Base-by-base conservation (phyloP, 345 rosid species). In the Chamaenerion angustifolium region DNA sequence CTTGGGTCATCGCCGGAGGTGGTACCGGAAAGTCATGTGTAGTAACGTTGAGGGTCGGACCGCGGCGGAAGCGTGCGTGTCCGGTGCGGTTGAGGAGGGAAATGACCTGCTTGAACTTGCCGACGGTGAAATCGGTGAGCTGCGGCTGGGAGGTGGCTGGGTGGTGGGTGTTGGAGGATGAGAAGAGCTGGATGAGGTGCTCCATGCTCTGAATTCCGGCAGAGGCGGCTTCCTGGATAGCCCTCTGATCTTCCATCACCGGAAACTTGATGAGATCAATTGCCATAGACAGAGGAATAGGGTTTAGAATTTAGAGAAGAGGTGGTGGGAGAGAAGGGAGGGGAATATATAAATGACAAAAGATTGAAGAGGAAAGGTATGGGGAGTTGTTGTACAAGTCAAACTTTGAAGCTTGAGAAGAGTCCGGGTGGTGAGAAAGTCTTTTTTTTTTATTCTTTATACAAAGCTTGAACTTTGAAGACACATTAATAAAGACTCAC, bases 51-150 rank as follows among this genome's bases (percentile, higher is more conserved):
- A 21, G 25, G 44, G 27, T 21, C 35, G 74, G 78, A 40, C 54
- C 79, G 40, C 75, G 75, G 43, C 75, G 48, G 59, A 74, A 74
- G 37, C 79, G 70, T 52, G 79, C 79, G 60, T 70, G 79, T 43
- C 79, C 79, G 54, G 78, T 73, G 10, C 75, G 67, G 57, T 70
- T 61, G 40, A 70, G 56, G 46, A 70, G 55, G 48, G 75, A 70
- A 23, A 74, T 70, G 27, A 74, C 68, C 25, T 63, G 68, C 54
- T 61, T 70, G 65, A 74, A 74, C 70, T 70, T 70, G 47, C 68
- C 55, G 46, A 74, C 70, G 63, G 79, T 70, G 35, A 60, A 31
- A 46, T 70, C 64, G 10, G 79, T 58, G 48, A 74, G 59, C 52
- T 61, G 58, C 21, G 18, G 21, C 45, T 18, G 48, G 25, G 11